Base-by-base conservation (phyloP, 257 asterid species). In the Striga asiatica region DNA sequence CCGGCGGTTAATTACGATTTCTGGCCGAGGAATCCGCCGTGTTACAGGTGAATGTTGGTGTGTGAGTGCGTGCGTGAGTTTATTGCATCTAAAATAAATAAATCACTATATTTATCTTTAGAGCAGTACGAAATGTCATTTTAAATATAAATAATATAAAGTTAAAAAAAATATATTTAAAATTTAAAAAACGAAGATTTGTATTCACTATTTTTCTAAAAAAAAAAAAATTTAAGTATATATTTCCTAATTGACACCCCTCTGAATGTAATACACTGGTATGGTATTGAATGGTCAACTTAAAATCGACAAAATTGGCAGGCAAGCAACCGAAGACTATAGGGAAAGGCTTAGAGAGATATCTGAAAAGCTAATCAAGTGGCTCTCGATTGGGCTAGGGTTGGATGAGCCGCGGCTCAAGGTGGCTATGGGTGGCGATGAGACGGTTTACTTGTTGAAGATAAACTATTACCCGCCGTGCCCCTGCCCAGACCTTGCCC, bases 401-500 rank as follows among this genome's bases (percentile, higher is more conserved):
- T 50, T 80, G 10, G 80, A 46, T 61, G 67, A 57, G 50, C 63
- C 60, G 43, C 78, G 64, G 47, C 38, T 83, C 62, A 76, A 58
- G 63, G 52, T 64, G 2, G 78, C 81, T 4, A 47, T 62, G 6
- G 88, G 88, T 0, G 80, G 83, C 21, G 85, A 65, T 29, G 83
- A 78, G 50, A 69, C 38, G 13, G 50, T 27, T 37, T 80, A 58
- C 23, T 73, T 50, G 39, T 8, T 83, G 74, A 83, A 83, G 60
- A 77, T 83, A 64, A 83, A 83, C 58, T 83, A 83, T 25, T 83
- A 80, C 31, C 93, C 93, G 17, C 85, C 88, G 29, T 83, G 93
- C 16, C 93, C 88, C 20, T 65, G 81, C n/a, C 88, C 93, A 0
- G 93, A 83, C 21, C 23, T 80, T 34, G 88, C 76, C 4, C 88